Evolutionary conservation across 1,284 basidiomycete genomes (phyloP), one percentile per base, ranked within the genome.

Genomic region (Heliocybe sulcata): DNA sequence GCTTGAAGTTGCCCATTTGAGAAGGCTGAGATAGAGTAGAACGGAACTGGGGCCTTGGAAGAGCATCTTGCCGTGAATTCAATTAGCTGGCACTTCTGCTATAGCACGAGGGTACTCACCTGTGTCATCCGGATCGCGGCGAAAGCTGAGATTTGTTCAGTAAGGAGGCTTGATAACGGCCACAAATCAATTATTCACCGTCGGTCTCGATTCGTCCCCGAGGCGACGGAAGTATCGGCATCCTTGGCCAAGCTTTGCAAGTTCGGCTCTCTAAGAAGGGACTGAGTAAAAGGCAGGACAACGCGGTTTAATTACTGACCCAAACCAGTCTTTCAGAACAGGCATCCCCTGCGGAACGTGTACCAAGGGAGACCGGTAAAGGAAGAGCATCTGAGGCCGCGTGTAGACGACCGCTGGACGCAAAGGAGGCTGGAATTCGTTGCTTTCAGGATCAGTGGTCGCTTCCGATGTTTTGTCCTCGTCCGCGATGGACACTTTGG

Each of bases 1-100:
- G 90, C 62, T 90, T 87, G 70, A 91, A 92, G 65, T 90, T 91
- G 53, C 90, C 90, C 89, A 92, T 92, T 71, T 91, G 89, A 45
- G 90, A 90, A 29, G 87, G 87, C 62, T 92, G 89, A 33, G 87
- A 80, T 51, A 87, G 74, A 14, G 83, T 74, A 20, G 85, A 78
- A 33, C 88, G 82, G 65, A 90, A 91, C 4, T 82, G 77, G 25
- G 85, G 79, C 54, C 88, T 77, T 11, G 80, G 64, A 51, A 82
- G 69, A 53, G 74, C 69, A 70, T 86, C 81, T 64, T 9, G 63
- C 42, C 38, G 52, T 53, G 38, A 49, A 55, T 29, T 29, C 25
- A 45, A 45, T 19, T 20, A 51, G 2, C 33, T 31, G 38, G 57
- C 51, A 56, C 26, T 42, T 19, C 42, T 47, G 45, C 45, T 9